Percentiles rank a stretch among this genome's conserved stretches.
Evolutionary conservation across 1,139 yeast species (phyloP).

Genomic region (Kodamaea anthophila): DNA sequence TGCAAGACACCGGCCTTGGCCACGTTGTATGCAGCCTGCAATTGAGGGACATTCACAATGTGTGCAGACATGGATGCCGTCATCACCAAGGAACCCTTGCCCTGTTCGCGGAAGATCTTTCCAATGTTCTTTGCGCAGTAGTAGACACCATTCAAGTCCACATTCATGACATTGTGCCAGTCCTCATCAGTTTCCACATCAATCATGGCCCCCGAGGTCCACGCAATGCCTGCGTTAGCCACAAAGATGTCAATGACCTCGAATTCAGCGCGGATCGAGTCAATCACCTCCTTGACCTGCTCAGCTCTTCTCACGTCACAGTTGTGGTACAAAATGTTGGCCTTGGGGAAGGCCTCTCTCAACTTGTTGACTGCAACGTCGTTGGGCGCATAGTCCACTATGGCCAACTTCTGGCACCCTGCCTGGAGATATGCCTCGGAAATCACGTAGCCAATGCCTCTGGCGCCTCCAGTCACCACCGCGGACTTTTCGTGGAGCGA

Average conservation of each 20-base stretch:
- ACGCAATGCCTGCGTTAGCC: constrained; percentile 49
- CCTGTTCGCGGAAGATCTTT: constrained; percentile 32
- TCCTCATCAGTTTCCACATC: constrained; percentile 37
- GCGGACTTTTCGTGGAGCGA: constrained; percentile 33
- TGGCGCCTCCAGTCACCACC: constrained; percentile 39
- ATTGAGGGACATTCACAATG: constrained; percentile 62
- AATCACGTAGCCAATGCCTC: constrained; percentile 41
- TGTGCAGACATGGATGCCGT: constrained; percentile 63
- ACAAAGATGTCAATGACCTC: constrained; percentile 44
- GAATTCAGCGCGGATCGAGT: constrained; percentile 27
- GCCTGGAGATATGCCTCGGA: constrained; percentile 44
- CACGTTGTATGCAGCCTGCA: constrained; percentile 55
- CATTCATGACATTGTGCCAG: constrained; percentile 41
- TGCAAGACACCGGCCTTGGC: constrained; percentile 31
- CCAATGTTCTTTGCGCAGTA: constrained; percentile 41
- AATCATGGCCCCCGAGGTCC: constrained; percentile 34
- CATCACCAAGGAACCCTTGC: constrained; percentile 49
- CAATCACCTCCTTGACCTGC: constrained; percentile 30
- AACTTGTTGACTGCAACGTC: constrained; percentile 26
- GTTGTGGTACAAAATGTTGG: constrained; percentile 27
- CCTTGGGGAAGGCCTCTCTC: constrained; percentile 24
- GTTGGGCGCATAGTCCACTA: constrained; percentile 35
- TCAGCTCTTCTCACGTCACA: constrained; percentile 39
- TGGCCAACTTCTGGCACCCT: constrained; percentile 36
- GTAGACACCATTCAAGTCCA: constrained; percentile 41